Evolutionary conservation across 768 basidiomycete species (phyloP), one percentile per base, ranked within the genome.

Genomic region (Tylopilus subfusipes): DNA sequence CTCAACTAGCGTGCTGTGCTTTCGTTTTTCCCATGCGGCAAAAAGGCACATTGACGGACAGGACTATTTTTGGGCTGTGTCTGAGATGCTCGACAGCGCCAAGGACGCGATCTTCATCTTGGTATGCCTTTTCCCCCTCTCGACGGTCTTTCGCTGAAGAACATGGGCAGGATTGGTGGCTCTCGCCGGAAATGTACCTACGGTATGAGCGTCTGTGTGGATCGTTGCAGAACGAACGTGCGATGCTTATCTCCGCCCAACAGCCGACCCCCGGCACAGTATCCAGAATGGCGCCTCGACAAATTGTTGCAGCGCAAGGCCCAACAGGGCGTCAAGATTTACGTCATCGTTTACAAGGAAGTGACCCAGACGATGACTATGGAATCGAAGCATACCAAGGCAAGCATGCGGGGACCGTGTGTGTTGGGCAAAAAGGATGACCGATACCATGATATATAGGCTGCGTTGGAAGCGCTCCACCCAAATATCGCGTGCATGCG

Each of bases 341-440:
- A 94, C 70, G 82, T 98, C 42, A 77, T 93, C 56, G 91, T 98
- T 4, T 98, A 98, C 78, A 98, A 98, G 71, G 95, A 97, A 78
- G 88, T 98, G 52, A 87, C 89, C 1, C 86, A 90, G 75, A 93
- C 93, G 1, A 97, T 97, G 94, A 75, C 78, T 13, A 88, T 96
- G 85, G 82, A 81, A 52, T 92, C 90, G 0, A 82, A 84, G 61
- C 92, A 95, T 66, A 93, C 93, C 52, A 95, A 94, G 73, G 79
- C 72, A 27, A 53, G 69, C 48, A 14, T n/a, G 16, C 21, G 29
- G 18, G 21, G 8, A 12, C 2, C 16, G 13, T 7, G 27, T 31
- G 3, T 36, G 16, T 30, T 11, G 12, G 10, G 9, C 33, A 2
- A 25, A 27, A 16, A n/a, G 52, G 48, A 48, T 55, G 40, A 57